These are phyloP conservation scores for Elsinoe fawcettii DNA, from an alignment of 2,329 filamentous ascomycete species.

Conservation along the genomic window DNA sequence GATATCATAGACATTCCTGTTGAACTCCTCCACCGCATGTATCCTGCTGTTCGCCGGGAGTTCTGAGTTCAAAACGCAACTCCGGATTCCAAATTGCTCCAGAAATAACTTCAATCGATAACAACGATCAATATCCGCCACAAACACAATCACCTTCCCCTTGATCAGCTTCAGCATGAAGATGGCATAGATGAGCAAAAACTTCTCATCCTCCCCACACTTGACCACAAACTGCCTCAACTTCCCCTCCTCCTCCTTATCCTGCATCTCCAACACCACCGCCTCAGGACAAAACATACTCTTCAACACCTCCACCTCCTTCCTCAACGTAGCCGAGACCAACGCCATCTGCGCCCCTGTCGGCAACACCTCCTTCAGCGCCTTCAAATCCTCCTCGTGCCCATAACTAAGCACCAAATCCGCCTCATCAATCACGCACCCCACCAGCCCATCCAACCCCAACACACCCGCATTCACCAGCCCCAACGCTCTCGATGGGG, in stretches of 20 bases:
- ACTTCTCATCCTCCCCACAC: conserved; percentile 97
- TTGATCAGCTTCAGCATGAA: conserved; percentile 92
- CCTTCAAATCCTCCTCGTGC: conserved; percentile 82
- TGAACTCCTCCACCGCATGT: conserved; percentile 95
- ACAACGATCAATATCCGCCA: conserved; percentile 78
- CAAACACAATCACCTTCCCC: conserved; percentile 80
- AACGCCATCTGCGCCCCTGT: conserved; percentile 83
- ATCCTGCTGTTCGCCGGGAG: conserved; percentile 86
- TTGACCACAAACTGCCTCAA: conserved; percentile 60
- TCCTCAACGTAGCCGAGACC: conserved; percentile 86
- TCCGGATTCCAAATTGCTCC: conserved; percentile 92
- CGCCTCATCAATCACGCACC: conserved; percentile 87
- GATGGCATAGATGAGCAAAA: conserved; percentile 83
- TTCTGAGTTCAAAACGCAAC: conserved; percentile 89
- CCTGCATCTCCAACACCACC: conserved; percentile 70
- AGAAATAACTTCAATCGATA: conserved; percentile 92
- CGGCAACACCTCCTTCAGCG: conserved; percentile 67
- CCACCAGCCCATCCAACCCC: conserved; percentile 60
- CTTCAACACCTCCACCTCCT: conserved; percentile 79
- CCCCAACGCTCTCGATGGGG: conserved; percentile 72
- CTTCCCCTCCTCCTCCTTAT: conserved; percentile 63
- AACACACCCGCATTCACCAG: conserved; percentile 69
- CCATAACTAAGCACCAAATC: conserved; percentile 91
- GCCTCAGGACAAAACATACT: conserved; percentile 78
- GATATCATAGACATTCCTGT: conserved; percentile 93